Evolutionary conservation across 1,284 basidiomycete species (phyloP).

Genomic region (Ceratobasidium sp.): DNA sequence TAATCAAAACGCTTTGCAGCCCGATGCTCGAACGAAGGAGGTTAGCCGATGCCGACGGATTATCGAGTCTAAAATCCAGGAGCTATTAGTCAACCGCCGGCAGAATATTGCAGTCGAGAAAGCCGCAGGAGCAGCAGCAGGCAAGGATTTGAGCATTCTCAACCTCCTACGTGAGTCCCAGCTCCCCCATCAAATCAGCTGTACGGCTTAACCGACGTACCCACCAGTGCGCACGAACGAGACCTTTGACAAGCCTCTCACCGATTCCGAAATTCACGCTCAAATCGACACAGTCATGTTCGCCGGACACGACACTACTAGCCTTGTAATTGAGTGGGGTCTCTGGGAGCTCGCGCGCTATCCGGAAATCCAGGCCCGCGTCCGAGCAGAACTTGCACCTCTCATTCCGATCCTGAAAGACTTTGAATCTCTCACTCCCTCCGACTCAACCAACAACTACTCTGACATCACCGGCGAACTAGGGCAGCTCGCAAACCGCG

Average conservation of each 20-base stretch:
- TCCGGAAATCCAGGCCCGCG: conserved; percentile 68
- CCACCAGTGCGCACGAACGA: conserved; percentile 55
- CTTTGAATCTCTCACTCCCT: conserved; percentile 3
- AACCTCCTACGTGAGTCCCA: conserved; percentile 67
- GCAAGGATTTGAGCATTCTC: conserved; percentile 61
- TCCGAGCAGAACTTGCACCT: conserved; percentile 63
- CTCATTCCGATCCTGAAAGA: conserved; percentile 12
- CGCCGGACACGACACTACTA: conserved; percentile 85
- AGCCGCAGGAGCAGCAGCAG: conserved; percentile 41
- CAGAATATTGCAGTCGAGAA: conserved; percentile 54
- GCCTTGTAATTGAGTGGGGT: conserved; percentile 80
- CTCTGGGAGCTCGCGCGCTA: conserved; percentile 74
- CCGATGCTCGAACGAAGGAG: conserved; percentile 48
- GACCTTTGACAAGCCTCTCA: conserved; percentile 74
- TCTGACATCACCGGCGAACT: conserved; percentile 30
- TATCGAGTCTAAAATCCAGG: conserved; percentile 16
- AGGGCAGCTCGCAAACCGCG: conserved; percentile 51
- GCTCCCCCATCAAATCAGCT: neutral
- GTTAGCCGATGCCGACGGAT: conserved; percentile 45
- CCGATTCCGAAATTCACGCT: conserved; percentile 80
- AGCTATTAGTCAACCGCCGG: conserved; percentile 48
- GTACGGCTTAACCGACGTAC: no score
- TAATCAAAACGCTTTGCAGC: neutral
- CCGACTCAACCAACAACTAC: conserved; percentile 23
- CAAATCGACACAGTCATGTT: conserved; percentile 90